These are phyloP conservation scores for Auxenochlorella pyrenoidosa DNA, from an alignment of 139 green algal species.

Conservation along the genomic window DNA sequence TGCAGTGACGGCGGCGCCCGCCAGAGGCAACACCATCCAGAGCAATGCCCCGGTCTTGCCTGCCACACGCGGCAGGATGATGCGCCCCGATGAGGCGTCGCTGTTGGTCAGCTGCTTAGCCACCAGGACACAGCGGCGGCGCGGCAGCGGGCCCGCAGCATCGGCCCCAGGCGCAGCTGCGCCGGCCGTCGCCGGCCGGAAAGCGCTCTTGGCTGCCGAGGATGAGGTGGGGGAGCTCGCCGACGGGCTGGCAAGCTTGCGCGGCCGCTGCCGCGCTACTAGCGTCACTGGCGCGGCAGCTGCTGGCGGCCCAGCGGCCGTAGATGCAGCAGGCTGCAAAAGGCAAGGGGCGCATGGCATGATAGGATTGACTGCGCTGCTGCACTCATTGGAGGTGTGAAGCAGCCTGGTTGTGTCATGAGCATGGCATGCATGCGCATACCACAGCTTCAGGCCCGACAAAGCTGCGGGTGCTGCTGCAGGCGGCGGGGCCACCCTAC, in stretches of 20 bases:
- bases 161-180: too few species aligned
- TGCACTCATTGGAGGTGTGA: not conserved
- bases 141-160: not conserved
- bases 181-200: not conserved
- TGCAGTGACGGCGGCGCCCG: not conserved
- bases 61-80: conserved; percentile 79
- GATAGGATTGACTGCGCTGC: not conserved
- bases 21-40: not conserved
- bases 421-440: not conserved
- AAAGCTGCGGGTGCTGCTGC: not conserved
- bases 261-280: not conserved
- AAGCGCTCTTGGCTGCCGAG: not conserved
- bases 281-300: not conserved
- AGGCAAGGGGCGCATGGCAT: too few species aligned
- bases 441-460: too few species aligned
- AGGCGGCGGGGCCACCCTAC: not conserved
- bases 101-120: conserved; percentile 79
- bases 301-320: not conserved
- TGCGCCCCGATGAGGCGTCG: conserved; percentile 64
- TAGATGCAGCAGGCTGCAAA: not conserved
- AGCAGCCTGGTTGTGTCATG: not conserved
- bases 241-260: not conserved
- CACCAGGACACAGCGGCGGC: conserved; percentile 61
- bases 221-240: not conserved
- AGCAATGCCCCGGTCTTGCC: not conserved